phyloP scores from a whole-genome alignment of 2,329 filamentous ascomycete genomes.

The Trichothecium sympodiale region DNA sequence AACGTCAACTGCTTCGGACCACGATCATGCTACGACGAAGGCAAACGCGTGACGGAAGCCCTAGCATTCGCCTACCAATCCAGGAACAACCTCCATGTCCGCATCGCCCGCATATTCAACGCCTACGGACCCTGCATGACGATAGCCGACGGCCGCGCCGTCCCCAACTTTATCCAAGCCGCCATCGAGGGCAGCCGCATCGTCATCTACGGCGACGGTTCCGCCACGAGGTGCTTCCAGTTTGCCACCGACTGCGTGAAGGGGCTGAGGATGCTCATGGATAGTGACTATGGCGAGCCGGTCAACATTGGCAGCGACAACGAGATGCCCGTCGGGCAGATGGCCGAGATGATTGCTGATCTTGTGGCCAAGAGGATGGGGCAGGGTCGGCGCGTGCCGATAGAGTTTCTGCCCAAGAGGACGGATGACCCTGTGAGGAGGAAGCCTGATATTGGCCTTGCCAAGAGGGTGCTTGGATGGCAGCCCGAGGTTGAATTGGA shows the following conservation, averaged over 20 bases:
- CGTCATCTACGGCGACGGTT: constrained; percentile 6
- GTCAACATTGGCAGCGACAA: constrained; percentile 7
- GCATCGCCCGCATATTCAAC: constrained; percentile 10
- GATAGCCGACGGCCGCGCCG: constrained; percentile 6
- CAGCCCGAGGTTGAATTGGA: constrained; percentile 4
- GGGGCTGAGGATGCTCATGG: constrained; percentile 5
- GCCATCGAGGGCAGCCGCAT: constrained; percentile 6
- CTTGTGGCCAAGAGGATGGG: constrained; percentile 6
- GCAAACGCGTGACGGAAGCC: constrained; percentile 26
- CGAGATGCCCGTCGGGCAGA: constrained; percentile 5
- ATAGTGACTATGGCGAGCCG: constrained; percentile 4
- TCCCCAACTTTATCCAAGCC: constrained; percentile 7
- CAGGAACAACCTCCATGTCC: constrained; percentile 11
- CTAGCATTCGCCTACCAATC: constrained; percentile 18
- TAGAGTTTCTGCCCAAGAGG: constrained; percentile 5
- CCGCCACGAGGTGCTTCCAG: constrained; percentile 8
- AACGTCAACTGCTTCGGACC: constrained; percentile 29
- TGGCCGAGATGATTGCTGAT: constrained; percentile 4
- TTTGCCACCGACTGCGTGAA: constrained; percentile 5
- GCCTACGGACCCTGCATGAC: constrained; percentile 8
- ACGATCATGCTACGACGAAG: constrained; percentile 29
- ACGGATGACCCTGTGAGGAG: constrained; percentile 6
- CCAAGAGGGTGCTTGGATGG: constrained; percentile 5
- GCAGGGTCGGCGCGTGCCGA: neutral
- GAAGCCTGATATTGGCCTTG: constrained; percentile 6